These are phyloP conservation scores for Coemansia sp. DNA, from an alignment of 192 early-diverging fungal species.

Conservation along the genomic window DNA sequence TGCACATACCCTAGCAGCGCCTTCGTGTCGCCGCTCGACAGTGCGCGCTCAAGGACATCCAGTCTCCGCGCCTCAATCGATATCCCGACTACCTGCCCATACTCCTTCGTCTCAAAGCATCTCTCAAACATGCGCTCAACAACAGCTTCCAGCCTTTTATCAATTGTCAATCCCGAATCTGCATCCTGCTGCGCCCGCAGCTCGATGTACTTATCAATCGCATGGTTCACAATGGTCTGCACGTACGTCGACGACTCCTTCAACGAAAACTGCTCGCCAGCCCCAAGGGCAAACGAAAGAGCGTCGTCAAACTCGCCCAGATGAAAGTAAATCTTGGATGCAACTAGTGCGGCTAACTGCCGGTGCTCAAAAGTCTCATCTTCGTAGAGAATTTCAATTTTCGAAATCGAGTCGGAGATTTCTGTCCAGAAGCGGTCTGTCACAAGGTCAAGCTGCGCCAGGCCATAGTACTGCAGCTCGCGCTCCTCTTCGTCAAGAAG, in stretches of 20 bases:
- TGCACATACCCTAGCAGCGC: conserved; percentile 84
- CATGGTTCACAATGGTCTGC: conserved; percentile 88
- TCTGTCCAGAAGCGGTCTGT: conserved; percentile 98
- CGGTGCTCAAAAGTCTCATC: conserved; percentile 81
- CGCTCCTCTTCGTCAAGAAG: conserved; percentile 91
- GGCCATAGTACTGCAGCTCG: conserved; percentile 89
- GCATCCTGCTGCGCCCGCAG: conserved; percentile 47
- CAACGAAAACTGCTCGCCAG: conserved; percentile 86
- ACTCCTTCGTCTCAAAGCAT: conserved; percentile 83
- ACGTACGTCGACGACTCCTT: conserved; percentile 82
- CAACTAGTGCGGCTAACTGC: conserved; percentile 90
- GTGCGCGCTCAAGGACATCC: conserved; percentile 85
- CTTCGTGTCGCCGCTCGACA: conserved; percentile 66
- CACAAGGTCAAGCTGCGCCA: conserved; percentile 83
- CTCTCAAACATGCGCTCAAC: conserved; percentile 95
- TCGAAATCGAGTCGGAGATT: conserved; percentile 79
- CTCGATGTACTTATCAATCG: conserved; percentile 89
- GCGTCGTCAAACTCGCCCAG: conserved; percentile 96
- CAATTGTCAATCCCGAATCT: conserved; percentile 55
- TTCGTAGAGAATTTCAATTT: conserved; percentile 93
- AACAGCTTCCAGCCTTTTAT: conserved; percentile 77
- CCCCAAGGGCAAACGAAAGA: conserved; percentile 90
- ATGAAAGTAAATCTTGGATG: conserved; percentile 99
- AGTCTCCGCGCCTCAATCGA: conserved; percentile 88
- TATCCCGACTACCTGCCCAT: conserved; percentile 86